phyloP scores from a whole-genome alignment of 2,329 filamentous ascomycete species.

The Botrytis squamosa region DNA sequence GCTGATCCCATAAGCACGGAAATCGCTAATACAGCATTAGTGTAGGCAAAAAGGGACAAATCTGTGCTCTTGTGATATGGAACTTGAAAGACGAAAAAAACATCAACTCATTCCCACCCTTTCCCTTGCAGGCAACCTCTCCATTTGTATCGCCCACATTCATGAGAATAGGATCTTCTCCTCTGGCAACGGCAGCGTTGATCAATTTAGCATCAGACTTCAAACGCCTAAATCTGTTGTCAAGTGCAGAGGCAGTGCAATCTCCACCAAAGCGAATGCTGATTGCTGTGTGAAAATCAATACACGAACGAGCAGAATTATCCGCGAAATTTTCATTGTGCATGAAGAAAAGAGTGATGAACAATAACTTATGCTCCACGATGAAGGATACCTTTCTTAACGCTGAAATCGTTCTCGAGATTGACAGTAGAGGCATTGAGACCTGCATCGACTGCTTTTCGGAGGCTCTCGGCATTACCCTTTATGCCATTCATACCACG shows the following conservation, averaged over 20 bases:
- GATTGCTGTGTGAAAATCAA: slow-evolving; percentile 28
- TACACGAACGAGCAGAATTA: slow-evolving; percentile 25
- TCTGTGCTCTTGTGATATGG: slow-evolving; percentile 17
- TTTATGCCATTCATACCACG: slow-evolving; percentile 28
- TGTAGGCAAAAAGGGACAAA: background rate
- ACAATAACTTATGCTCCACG: slow-evolving; percentile 7
- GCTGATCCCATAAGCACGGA: slow-evolving; percentile 11
- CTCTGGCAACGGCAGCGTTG: slow-evolving; percentile 34
- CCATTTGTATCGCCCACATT: slow-evolving; percentile 29
- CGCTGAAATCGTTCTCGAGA: slow-evolving; percentile 18
- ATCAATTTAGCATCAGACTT: slow-evolving; percentile 44
- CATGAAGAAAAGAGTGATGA: background rate
- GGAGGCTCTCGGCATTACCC: slow-evolving; percentile 26
- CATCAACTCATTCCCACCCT: slow-evolving; percentile 19
- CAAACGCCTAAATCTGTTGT: slow-evolving; percentile 44
- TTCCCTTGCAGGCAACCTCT: slow-evolving; percentile 11
- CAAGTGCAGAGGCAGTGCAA: slow-evolving; percentile 40
- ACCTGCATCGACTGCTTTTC: slow-evolving; percentile 30
- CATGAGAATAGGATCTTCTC: slow-evolving; percentile 41
- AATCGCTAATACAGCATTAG: background rate
- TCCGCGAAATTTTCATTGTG: background rate
- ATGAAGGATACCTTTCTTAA: slow-evolving; percentile 28
- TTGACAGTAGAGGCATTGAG: slow-evolving; percentile 29
- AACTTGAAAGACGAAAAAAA: slow-evolving; percentile 18
- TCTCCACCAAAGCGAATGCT: slow-evolving; percentile 38